Evolutionary conservation across 2,329 filamentous ascomycete genomes (phyloP), one percentile per base, ranked within the genome.

Genomic region (Orbilia quercus): DNA sequence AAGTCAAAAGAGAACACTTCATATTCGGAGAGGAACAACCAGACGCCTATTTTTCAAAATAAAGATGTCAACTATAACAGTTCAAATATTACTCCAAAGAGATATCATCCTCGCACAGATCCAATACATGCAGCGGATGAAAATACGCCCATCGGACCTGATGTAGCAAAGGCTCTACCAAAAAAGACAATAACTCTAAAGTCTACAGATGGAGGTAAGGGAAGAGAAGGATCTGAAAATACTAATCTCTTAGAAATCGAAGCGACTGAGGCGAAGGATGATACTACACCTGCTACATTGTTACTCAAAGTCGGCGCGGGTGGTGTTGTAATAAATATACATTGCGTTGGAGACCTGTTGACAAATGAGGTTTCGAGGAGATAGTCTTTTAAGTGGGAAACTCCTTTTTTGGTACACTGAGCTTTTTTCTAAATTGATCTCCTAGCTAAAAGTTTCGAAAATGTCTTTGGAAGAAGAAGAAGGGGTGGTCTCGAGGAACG

Each of bases 251-350:
- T 47, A 9, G 36, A 65, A 42, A 25, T 40, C 9, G 42, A 50
- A 23, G 28, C 55, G 14, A 42, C 45, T 16, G 44, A 51, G 7
- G 7, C 51, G 1, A 36, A 42, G 38, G 34, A 51, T 18, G 42
- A 36, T 11, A 42, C 25, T 1, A 16, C 59, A 6, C 54, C 63
- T 7, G 38, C 36, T 36, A 47, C 44, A 12, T 31, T 59, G 4
- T 58, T 23, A 2, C 7, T 69, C 3, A 48, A 54, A 55, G 36
- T 62, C 14, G 48, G 64, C 0, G 16, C 28, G 0, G 25, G 47
- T 7, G 64, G 64, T 3, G 36, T 69, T n/a, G n/a, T 44, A 34
- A 40, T 69, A 7, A 69, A 69, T 50, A 11, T 69, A 1, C 14
- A 55, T 25, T 69, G 64, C 18, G 25, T 23, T 7, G 55, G 55